Conservation (phyloP, 768 basidiomycete genomes). For the Flagelloscypha sp. region DNA sequence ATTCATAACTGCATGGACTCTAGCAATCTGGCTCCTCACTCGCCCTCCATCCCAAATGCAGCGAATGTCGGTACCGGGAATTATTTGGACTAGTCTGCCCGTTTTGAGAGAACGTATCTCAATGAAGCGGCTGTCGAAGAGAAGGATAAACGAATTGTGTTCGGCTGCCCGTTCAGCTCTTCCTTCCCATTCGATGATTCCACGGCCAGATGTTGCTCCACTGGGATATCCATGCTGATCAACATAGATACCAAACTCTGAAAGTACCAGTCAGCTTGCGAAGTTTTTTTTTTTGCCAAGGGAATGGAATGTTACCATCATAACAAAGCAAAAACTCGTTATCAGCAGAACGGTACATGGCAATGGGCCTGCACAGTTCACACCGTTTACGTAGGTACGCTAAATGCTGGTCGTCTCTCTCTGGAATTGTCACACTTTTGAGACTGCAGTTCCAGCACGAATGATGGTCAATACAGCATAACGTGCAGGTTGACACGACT, state of each 20-base stretch:
- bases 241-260: conserved; percentile 89
- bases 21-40: too few species aligned
- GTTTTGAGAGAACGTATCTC: conserved; percentile 82
- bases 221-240: conserved; percentile 87
- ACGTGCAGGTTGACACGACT: too few species aligned
- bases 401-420: conserved; percentile 50
- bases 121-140: conserved; percentile 86
- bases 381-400: conserved; percentile 61
- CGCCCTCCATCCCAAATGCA: conserved; percentile 88
- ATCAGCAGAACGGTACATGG: conserved; percentile 83
- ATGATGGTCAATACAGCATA: background rate
- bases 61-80: conserved; percentile 71
- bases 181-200: conserved; percentile 94
- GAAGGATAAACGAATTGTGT: conserved; percentile 81
- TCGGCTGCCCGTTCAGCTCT: conserved; percentile 82
- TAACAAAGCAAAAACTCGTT: conserved; percentile 88
- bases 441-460: conserved; percentile 39
- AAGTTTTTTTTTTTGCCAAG: background rate
- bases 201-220: conserved; percentile 47
- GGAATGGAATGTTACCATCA: conserved; percentile 49
- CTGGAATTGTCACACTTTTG: conserved; percentile 62
- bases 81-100: conserved; percentile 74
- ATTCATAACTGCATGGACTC: too few species aligned
- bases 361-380: conserved; percentile 74
- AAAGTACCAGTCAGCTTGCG: too few species aligned